Evolutionary conservation across 2,329 filamentous ascomycete genomes (phyloP), one percentile per base, ranked within the genome.

Genomic region (Gremmenia infestans): DNA sequence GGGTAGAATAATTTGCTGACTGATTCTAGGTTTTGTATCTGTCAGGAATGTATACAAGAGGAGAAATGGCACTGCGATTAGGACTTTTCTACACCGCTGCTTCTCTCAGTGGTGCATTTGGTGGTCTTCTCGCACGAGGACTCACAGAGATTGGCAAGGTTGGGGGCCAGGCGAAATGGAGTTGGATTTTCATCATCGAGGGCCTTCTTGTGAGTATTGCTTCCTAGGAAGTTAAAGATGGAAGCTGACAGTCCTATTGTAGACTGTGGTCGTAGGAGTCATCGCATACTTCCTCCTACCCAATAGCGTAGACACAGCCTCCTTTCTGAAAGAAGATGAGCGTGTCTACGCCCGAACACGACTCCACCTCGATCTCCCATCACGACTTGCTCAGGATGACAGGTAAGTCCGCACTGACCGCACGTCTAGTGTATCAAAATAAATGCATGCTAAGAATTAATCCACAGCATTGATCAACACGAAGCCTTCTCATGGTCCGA

Each of bases 41-140:
- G 12, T 85, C 83, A 0, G 75, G 77, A 6, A 78, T 88, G 60
- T 83, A 84, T 56, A 79, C 75, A 19, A 75, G 80, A n/a, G 75
- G 63, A 15, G 66, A 67, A 50, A 65, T 67, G 61, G 65, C 65
- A 7, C 48, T 68, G 85, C 87, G 85, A 4, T 85, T 88, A 50
- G 85, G 83, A 32, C 72, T 88, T 5, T 87, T 88, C 64, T 88
- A 87, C 66, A 86, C 83, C 0, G 82, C 83, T 1, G 83, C 84
- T 0, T 85, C 83, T 1, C 70, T 88, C 5, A 85, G 82, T 0
- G 82, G 82, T 28, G 76, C 75, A 6, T 78, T 80, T 60, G 76
- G 74, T 0, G 83, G 79, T 71, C 74, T 87, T 0, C 73, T 87
- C 6, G 84, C 84, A 7, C 76, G 82, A 9, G 84, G 82, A 0